Evolutionary conservation across 2,329 filamentous ascomycete genomes (phyloP).

Genomic region (Corniculantispora saksenae): DNA sequence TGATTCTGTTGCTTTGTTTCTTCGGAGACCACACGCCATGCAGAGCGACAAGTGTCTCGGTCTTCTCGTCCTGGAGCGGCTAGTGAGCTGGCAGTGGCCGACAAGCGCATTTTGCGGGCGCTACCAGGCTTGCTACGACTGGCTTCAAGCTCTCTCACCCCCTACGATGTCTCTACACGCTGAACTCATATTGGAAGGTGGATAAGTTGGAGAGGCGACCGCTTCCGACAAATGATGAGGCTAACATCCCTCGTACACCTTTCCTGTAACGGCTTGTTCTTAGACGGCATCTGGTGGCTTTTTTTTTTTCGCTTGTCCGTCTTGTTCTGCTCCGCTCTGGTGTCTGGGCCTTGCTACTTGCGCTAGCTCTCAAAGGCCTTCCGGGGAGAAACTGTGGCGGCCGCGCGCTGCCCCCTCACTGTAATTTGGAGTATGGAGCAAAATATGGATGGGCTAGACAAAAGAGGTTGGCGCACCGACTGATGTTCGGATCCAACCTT

Average conservation of each 20-base stretch:
- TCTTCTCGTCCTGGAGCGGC: constrained; percentile 4
- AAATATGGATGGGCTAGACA: background rate
- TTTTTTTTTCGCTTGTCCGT: too few relatives aligned
- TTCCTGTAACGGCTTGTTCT: background rate
- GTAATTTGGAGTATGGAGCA: background rate
- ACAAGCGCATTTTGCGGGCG: constrained; percentile 14
- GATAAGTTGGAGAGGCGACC: background rate
- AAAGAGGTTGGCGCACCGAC: background rate
- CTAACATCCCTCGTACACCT: background rate
- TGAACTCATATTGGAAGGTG: background rate
- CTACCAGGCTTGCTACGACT: constrained; percentile 6
- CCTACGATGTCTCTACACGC: background rate
- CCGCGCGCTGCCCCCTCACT: background rate
- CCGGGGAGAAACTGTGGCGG: background rate
- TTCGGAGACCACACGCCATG: background rate
- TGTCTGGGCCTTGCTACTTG: background rate
- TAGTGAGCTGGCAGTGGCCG: constrained; percentile 10
- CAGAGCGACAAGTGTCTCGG: constrained; percentile 9
- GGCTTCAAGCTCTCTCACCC: background rate
- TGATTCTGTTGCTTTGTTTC: background rate
- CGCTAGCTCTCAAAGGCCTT: background rate
- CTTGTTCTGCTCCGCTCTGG: background rate
- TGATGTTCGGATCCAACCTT: background rate
- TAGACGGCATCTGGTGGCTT: too few relatives aligned
- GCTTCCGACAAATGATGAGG: background rate